Base-by-base conservation (phyloP, 805 yeast species). In the Millerozyma acaciae region DNA sequence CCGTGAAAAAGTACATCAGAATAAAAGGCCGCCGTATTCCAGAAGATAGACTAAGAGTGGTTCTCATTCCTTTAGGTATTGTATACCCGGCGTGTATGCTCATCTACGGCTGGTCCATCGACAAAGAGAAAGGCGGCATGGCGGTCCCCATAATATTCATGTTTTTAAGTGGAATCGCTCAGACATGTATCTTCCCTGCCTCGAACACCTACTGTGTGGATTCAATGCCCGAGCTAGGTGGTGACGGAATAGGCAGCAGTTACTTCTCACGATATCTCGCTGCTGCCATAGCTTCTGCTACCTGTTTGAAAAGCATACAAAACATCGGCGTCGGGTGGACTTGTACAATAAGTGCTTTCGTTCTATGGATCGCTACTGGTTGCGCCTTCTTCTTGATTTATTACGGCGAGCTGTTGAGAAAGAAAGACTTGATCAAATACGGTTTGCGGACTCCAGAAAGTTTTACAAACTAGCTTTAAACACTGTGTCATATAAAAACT, bases 131-230 rank as follows among this genome's bases (percentile, higher is more conserved):
- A 33, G 81, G 80, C 13, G 80, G 81, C 1, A 66, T 69, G 62
- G 73, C 76, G 0, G 53, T 76, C 3, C 80, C 81, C 1, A 62
- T 75, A 6, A 57, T 75, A 2, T 55, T 64, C 37, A 53, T 76
- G 65, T 74, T 74, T 39, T 16, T 65, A 14, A 57, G 62, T 29
- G 81, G 77, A 0, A 35, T 73, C 28, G 72, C 71, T 0, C 81
- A 76, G 46, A 72, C 79, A 0, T 53, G 68, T 16, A 50, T 65
- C 7, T 76, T 73, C 44, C 78, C 81, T 1, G 63, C 73, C 12
- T 46, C 72, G 24, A 76, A 76, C 43, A 68, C 80, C 2, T 76
- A 76, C 45, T 74, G 80, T 53, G 74, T 75, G 16, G 83, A 76
- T 43, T 67, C 75, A 4, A 61, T 74, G 68, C 79, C 80, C 1